Evolutionary conservation across 73 alveolate species (phyloP), one percentile per base, ranked within the genome.

Genomic region (Effrenium voratum): DNA sequence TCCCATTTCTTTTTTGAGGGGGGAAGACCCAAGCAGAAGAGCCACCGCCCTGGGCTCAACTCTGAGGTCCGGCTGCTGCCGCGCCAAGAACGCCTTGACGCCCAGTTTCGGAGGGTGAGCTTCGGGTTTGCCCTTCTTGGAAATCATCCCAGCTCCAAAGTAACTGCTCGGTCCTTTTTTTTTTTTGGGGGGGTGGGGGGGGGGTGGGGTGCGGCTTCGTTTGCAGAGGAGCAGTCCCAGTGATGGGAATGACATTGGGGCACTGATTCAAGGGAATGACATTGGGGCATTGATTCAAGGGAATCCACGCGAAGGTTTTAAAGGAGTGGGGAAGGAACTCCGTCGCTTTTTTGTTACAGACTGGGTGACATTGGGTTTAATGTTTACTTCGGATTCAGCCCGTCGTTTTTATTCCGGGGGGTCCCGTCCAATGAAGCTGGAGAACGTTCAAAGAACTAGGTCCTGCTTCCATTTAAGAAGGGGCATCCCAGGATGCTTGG

Each of bases 1-100:
- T 38, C 30, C 47, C 47, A 36, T n/a, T 6, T n/a, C 24, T 70
- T 32, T 2, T 47, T 6, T 5, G 47, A 10, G 49, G 50, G 30
- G 30, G 30, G 30, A 60, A n/a, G n/a, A n/a, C n/a, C n/a, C n/a
- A n/a, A n/a, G n/a, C n/a, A n/a, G n/a, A n/a, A n/a, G n/a, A n/a
- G n/a, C n/a, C n/a, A n/a, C n/a, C n/a, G n/a, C n/a, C n/a, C n/a
- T n/a, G 77, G 77, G 77, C 10, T 34, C 43, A 34, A 16, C 16
- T 19, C 5, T 28, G 15, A 79, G 90, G 95, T 75, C 95, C 28
- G 80, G 94, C 16, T 38, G 94, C 60, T 85, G 94, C 94, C 80
- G 94, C 19, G 94, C 94, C 82, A 57, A 86, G 77, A 60, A 87
- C 22, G 95, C 63, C 66, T 49, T 41, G 4, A 2, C 3, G 66